Percentiles rank a stretch among this genome's conserved stretches.
phyloP scores from a whole-genome alignment of 2,329 filamentous ascomycete species.

The Nemania abortiva region DNA sequence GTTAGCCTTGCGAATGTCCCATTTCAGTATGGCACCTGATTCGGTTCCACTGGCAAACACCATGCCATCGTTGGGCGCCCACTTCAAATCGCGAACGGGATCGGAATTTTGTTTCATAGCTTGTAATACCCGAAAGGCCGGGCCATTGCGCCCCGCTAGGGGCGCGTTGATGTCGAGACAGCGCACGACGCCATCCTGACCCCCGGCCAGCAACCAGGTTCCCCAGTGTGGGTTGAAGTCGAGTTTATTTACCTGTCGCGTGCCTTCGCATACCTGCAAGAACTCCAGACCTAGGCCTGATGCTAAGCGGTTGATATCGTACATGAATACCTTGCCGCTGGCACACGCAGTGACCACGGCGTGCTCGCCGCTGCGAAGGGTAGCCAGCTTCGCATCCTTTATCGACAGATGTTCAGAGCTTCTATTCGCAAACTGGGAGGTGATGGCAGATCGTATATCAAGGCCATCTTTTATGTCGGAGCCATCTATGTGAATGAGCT shows the following conservation, averaged over 20 bases:
- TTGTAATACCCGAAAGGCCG: constrained; percentile 63
- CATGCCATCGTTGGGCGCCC: constrained; percentile 72
- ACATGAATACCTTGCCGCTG: constrained; percentile 73
- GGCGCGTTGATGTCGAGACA: constrained; percentile 69
- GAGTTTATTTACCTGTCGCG: constrained; percentile 72
- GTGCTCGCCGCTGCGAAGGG: constrained; percentile 58
- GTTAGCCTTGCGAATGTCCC: constrained; percentile 69
- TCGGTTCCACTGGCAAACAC: constrained; percentile 75
- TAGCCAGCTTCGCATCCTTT: constrained; percentile 70
- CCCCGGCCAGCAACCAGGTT: constrained; percentile 70
- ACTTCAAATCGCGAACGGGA: constrained; percentile 71
- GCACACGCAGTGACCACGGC: constrained; percentile 73
- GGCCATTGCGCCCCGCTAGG: constrained; percentile 60
- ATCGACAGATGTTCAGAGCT: constrained; percentile 71
- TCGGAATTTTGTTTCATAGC: constrained; percentile 66
- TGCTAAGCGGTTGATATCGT: constrained; percentile 67
- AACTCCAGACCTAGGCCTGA: constrained; percentile 63
- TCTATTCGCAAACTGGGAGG: constrained; percentile 60
- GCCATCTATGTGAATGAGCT: constrained; percentile 69
- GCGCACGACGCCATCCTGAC: constrained; percentile 73
- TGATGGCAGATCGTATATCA: constrained; percentile 69
- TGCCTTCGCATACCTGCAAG: constrained; percentile 70
- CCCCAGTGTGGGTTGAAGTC: constrained; percentile 72
- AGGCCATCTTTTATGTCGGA: constrained; percentile 66
- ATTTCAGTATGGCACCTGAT: constrained; percentile 71